Percentiles rank a stretch among this genome's conserved stretches.
phyloP scores from a whole-genome alignment of 1,284 basidiomycete species.

The Rhodotorula mucilaginosa region DNA sequence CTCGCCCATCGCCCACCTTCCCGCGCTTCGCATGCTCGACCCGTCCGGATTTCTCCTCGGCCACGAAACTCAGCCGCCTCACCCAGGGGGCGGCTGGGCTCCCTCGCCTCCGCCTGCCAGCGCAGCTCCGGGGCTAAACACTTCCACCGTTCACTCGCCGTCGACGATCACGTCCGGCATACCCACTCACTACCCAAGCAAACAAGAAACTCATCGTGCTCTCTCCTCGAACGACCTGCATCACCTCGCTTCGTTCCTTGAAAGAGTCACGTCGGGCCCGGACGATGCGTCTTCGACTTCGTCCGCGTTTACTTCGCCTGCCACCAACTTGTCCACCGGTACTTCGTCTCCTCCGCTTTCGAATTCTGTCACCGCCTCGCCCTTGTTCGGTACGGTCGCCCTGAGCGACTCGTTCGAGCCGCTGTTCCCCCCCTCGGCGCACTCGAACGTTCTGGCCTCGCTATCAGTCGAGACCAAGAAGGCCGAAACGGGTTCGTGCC shows the following conservation, averaged over 20 bases:
- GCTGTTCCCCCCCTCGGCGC: not conserved
- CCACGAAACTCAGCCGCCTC: slow-evolving; percentile 10
- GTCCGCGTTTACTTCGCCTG: slow-evolving; percentile 2
- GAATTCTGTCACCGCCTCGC: not conserved
- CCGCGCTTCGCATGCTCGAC: not conserved
- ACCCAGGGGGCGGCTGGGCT: not conserved
- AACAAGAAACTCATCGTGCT: not conserved
- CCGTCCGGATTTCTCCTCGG: slow-evolving; percentile 19
- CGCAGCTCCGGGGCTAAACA: not conserved
- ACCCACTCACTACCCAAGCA: not conserved
- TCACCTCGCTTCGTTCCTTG: slow-evolving; percentile 10
- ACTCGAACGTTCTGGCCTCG: not conserved
- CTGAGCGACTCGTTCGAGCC: slow-evolving; percentile 6
- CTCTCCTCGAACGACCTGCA: slow-evolving; percentile 15
- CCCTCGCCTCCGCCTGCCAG: not conserved
- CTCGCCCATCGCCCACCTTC: not conserved
- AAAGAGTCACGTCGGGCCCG: slow-evolving; percentile 13
- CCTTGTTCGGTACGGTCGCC: not conserved
- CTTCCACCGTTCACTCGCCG: not conserved
- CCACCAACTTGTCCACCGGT: slow-evolving; percentile 5
- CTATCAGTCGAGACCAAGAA: slow-evolving; percentile 8
- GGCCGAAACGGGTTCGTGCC: slow-evolving; percentile 17
- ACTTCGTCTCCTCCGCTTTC: slow-evolving; percentile 9
- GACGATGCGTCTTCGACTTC: not conserved
- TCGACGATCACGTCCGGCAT: not conserved